Base-by-base conservation (phyloP, 2,329 filamentous ascomycete genomes). In the Geosmithia flava region DNA sequence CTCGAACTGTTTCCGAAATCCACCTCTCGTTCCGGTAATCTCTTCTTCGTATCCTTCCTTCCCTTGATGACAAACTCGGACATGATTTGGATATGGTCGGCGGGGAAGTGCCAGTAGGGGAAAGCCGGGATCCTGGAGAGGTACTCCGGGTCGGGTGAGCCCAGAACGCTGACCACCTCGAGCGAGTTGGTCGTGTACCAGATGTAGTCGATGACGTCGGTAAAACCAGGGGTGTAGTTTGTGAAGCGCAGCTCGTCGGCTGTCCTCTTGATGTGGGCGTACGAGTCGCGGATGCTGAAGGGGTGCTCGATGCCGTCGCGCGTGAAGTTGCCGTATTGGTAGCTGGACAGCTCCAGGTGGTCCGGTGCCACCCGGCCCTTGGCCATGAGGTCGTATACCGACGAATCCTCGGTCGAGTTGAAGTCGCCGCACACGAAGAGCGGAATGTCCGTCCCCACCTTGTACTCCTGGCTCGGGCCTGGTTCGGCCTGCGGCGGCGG, bases 211-310 rank as follows among this genome's bases (percentile, higher is more conserved):
- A 98, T 85, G 49, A 94, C 87, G 52, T 89, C 90, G 47, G 80
- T 79, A 68, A 96, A 98, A n/a, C 81, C 81, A 1, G 93, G 90
- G 15, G 89, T 94, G 67, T 97, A 98, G 67, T 98, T 98, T 44
- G 93, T 98, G 64, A 95, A 98, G 4, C 81, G 81, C 56, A 97
- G 70, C 62, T 95, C 87, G 50, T 89, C 85, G 7, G 83, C 81
- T 37, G 93, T 81, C 60, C 91, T 85, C 53, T 84, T 84, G 47
- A 95, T 83, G 53, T 85, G 79, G 37, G 80, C 79, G 64, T 98
- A 98, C 3, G 89, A 83, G 20, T 93, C 95, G 59, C 93, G 88
- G 54, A 98, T 73, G 59, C 84, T 91, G 71, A 97, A 98, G 0
- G 90, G 89, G 64, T 98, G 93, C 53, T 86, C 83, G 66, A 97